These are phyloP conservation scores for Trichoderma sp. DNA, from an alignment of 2,329 filamentous ascomycete species.

Conservation along the genomic window DNA sequence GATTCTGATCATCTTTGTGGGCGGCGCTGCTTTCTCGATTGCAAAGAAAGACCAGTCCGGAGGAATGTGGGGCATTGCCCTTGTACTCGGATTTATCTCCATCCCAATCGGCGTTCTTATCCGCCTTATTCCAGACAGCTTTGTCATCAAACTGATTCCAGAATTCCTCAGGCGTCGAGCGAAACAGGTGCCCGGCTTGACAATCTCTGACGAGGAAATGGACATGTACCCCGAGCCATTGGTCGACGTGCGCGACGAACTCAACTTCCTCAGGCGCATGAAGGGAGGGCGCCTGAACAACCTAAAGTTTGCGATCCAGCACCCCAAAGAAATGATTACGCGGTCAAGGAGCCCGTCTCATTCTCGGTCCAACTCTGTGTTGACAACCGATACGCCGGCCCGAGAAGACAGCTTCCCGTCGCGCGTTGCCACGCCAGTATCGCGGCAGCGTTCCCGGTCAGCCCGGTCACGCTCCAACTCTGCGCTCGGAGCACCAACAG, in stretches of 20 bases:
- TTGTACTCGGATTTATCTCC: slow-evolving; percentile 81
- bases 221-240: slow-evolving; percentile 70
- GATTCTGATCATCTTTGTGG: slow-evolving; percentile 85
- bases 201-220: slow-evolving; percentile 68
- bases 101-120: slow-evolving; percentile 81
- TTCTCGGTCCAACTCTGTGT: slow-evolving; percentile 60
- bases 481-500: slow-evolving; percentile 71
- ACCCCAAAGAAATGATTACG: slow-evolving; percentile 69
- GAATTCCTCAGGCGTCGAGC: slow-evolving; percentile 54
- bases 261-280: slow-evolving; percentile 76
- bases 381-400: slow-evolving; percentile 62
- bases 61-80: slow-evolving; percentile 84
- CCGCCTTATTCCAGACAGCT: slow-evolving; percentile 76
- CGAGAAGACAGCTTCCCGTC: slow-evolving; percentile 55
- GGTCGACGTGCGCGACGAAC: slow-evolving; percentile 75
- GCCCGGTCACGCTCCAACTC: slow-evolving; percentile 68
- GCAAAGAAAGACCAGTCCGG: slow-evolving; percentile 60
- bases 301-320: slow-evolving; percentile 74
- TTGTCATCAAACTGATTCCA: slow-evolving; percentile 57
- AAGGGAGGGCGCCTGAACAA: slow-evolving; percentile 82
- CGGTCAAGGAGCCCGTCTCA: slow-evolving; percentile 64
- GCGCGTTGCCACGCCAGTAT: slow-evolving; percentile 58
- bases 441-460: slow-evolving; percentile 66
- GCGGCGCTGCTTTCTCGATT: slow-evolving; percentile 78
- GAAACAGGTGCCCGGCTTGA: slow-evolving; percentile 54